Percentiles rank a stretch among this genome's conserved stretches.
phyloP scores from a whole-genome alignment of 192 early-diverging fungal species.

The Gryganskiella cystojenkinii region DNA sequence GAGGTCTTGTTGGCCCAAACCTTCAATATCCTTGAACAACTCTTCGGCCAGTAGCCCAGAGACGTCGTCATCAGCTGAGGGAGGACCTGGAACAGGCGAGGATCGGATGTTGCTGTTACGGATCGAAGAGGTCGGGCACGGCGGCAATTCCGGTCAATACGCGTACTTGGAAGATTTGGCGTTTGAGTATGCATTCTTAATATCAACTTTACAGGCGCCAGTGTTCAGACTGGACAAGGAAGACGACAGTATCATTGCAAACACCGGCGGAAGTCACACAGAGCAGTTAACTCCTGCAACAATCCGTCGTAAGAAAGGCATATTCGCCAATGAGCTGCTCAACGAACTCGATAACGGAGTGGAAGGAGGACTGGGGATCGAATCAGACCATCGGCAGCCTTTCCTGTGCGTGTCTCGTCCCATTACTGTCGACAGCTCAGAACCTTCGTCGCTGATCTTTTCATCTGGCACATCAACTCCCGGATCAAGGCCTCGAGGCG shows the following conservation, averaged over 20 bases:
- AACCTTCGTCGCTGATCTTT: no score
- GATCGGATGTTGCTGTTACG: conserved; percentile 51
- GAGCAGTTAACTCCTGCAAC: conserved; percentile 15
- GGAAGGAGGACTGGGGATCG: conserved; percentile 7
- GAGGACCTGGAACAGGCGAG: not conserved
- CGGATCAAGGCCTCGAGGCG: not conserved
- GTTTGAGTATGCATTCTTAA: conserved; percentile 64
- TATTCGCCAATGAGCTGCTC: conserved; percentile 29
- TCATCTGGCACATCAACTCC: not conserved
- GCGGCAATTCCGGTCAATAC: conserved; percentile 56
- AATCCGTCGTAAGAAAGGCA: conserved; percentile 23
- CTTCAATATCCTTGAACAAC: no score
- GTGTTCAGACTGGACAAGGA: conserved; percentile 39
- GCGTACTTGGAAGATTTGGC: conserved; percentile 58
- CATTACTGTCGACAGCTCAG: no score
- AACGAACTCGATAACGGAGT: conserved; percentile 18
- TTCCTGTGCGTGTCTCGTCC: conserved; percentile 3
- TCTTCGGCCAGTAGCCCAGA: not conserved
- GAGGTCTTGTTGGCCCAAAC: conserved; percentile 35
- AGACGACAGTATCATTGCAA: conserved; percentile 5
- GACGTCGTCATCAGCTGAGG: not conserved
- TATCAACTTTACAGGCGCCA: conserved; percentile 58
- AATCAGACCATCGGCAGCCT: conserved; percentile 22
- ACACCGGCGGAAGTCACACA: no score
- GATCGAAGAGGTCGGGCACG: conserved; percentile 64